These are phyloP conservation scores for Trapa incisa DNA, from an alignment of 345 rosid genomes.

Conservation along the genomic window DNA sequence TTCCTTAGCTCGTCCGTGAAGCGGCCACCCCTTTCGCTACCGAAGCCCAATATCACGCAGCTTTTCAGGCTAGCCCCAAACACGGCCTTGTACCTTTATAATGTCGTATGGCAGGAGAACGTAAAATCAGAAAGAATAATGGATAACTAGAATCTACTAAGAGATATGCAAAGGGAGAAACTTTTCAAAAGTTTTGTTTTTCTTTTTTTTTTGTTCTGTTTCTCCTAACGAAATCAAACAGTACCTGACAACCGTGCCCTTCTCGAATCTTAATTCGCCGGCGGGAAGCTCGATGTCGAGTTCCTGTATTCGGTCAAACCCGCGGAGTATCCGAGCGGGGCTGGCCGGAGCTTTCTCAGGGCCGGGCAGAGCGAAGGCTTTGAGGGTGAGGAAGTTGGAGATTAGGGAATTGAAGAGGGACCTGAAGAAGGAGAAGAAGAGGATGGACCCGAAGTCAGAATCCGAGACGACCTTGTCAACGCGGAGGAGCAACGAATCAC, in stretches of 20 bases:
- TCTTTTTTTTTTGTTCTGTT: too few relatives aligned
- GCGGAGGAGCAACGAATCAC: conserved; percentile 27
- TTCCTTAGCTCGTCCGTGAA: conserved; percentile 26
- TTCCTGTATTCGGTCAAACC: conserved; percentile 22
- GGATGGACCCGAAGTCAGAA: conserved; percentile 15
- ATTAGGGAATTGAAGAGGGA: conserved; percentile 17
- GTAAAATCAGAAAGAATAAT: not conserved
- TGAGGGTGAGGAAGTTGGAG: conserved; percentile 8
- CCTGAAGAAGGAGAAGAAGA: conserved; percentile 16
- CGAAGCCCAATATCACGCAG: conserved; percentile 35
- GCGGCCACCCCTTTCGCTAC: conserved; percentile 4
- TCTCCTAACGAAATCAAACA: not conserved
- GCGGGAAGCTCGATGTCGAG: conserved; percentile 34
- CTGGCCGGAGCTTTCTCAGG: not conserved
- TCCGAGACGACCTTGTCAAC: conserved; percentile 37
- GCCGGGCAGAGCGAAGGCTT: not conserved
- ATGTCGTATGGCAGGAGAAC: not conserved
- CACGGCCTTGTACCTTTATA: conserved; percentile 25
- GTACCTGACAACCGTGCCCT: conserved; percentile 14
- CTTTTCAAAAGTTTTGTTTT: too few relatives aligned
- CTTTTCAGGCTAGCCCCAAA: conserved; percentile 24
- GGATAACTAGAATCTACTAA: too few relatives aligned
- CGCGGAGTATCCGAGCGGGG: conserved; percentile 26
- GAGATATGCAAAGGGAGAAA: too few relatives aligned
- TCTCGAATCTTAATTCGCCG: conserved; percentile 23